Base-by-base conservation (phyloP, 179 eudicot species). In the Spergularia azorica region DNA sequence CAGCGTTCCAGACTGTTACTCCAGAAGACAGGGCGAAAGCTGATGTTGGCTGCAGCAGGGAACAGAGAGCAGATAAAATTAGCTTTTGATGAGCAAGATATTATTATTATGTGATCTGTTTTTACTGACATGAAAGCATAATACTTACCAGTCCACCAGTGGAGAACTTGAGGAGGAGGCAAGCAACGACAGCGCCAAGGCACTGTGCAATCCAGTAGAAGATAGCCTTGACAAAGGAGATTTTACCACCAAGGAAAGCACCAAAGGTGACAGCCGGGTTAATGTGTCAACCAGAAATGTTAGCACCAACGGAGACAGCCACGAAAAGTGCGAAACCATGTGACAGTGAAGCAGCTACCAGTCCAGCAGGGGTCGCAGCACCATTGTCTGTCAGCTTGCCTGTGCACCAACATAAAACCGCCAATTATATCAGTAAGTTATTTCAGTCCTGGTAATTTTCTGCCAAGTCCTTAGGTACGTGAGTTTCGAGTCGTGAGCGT, bases 221-320 rank as follows among this genome's bases (percentile, higher is more conserved):
- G 61, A 87, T 63, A 60, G 81, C 86, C 76, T 86, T 84, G 11
- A 69, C 51, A 74, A 90, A 77, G 36, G 90, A 85, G 68, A 90
- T 87, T 73, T 88, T 86, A 8, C 91, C 91, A 1, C 94, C 94
- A 57, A 90, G 57, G 73, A 90, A 86, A 14, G 88, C 88, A 0
- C 94, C 94, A 54, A 90, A 87, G 8, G 94, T 90, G 65, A 90
- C 94, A 0, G 94, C 91, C 0, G 94, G 94, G 88, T 90, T 90
- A 3, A 90, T 91, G 58, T 90, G 94, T 17, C 94, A 91, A 73
- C 94, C 94, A 0, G 91, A 90, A 72, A 90, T 88, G 88, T 88
- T 90, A 16, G 94, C 94, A 0, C 88, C 91, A 11, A 90, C 87
- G 0, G 91, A 77, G 8, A 90, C 94, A 3, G 91, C 91, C 81